Evolutionary conservation across 257 asterid species (phyloP).

Genomic region (Solanum corneliomulleri): DNA sequence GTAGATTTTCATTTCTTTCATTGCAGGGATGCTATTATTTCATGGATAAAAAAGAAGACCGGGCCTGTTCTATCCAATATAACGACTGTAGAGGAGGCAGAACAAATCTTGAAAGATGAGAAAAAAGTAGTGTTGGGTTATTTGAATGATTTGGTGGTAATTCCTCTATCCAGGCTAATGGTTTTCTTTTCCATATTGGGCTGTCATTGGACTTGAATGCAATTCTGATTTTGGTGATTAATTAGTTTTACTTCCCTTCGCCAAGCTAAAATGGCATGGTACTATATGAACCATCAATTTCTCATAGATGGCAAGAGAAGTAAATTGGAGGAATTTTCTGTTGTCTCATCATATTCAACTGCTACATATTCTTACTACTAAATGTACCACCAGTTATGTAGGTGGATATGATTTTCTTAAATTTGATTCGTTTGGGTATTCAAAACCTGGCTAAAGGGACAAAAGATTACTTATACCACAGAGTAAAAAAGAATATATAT

Average conservation of each 20-base stretch:
- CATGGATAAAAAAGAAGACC: conserved; percentile 88
- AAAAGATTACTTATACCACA: not conserved
- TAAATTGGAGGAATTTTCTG: not conserved
- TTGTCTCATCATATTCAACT: not conserved
- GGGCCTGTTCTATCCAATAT: conserved; percentile 73
- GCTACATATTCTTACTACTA: not conserved
- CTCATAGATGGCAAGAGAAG: not conserved
- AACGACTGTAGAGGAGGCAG: conserved; percentile 80
- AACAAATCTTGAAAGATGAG: conserved; percentile 50
- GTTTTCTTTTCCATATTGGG: not conserved
- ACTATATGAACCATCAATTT: not conserved
- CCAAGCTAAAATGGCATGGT: not conserved
- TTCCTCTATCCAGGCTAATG: not conserved
- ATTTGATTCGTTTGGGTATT: not conserved
- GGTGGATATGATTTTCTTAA: not conserved
- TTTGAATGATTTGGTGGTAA: conserved; percentile 65
- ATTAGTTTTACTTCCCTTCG: not conserved
- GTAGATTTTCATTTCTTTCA: not conserved
- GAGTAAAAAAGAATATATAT: not conserved
- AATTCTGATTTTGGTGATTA: not conserved
- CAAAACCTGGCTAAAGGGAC: not conserved
- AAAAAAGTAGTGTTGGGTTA: conserved; percentile 62
- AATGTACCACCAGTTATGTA: not conserved
- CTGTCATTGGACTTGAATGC: not conserved
- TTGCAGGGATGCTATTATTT: conserved; percentile 65